These are phyloP conservation scores for Dianthus caryophyllus DNA, from an alignment of 148 eudicot species.

Conservation along the genomic window DNA sequence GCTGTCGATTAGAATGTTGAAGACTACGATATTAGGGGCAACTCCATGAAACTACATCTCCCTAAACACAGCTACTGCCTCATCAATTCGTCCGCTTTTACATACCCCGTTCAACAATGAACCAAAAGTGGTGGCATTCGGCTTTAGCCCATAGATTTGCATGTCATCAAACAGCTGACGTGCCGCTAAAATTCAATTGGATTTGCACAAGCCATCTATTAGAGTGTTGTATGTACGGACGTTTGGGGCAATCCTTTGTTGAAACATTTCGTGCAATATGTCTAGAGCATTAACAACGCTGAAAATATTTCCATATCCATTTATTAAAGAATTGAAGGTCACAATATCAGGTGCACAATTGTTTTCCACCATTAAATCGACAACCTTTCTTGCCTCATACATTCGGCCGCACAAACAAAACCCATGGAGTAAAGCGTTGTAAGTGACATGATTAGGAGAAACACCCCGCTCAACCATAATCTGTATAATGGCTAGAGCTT, in stretches of 20 bases:
- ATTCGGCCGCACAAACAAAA: constrained; percentile 20
- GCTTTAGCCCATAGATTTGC: constrained; percentile 13
- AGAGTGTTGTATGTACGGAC: constrained; percentile 9
- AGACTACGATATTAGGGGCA: background rate
- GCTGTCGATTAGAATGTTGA: constrained; percentile 12
- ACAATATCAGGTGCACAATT: constrained; percentile 18
- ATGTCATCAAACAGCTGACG: constrained; percentile 4
- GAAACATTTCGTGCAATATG: background rate
- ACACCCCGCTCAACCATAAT: no score
- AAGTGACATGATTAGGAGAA: no score
- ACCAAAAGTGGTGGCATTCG: constrained; percentile 4
- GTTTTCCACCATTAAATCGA: constrained; percentile 13
- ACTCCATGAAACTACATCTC: constrained; percentile 14
- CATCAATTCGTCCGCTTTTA: constrained; percentile 5
- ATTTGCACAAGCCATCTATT: constrained; percentile 13
- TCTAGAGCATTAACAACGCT: constrained; percentile 8
- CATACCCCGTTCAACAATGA: constrained; percentile 23
- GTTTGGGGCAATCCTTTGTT: constrained; percentile 5
- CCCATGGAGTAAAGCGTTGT: constrained; percentile 18
- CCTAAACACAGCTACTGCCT: constrained; percentile 6
- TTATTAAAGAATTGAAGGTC: constrained; percentile 10
- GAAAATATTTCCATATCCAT: constrained; percentile 13
- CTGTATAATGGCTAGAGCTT: no score
- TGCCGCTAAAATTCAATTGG: background rate
- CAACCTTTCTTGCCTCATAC: constrained; percentile 2